Evolutionary conservation across 306 rosid genomes (phyloP).

Genomic region (Alnus rubra): DNA sequence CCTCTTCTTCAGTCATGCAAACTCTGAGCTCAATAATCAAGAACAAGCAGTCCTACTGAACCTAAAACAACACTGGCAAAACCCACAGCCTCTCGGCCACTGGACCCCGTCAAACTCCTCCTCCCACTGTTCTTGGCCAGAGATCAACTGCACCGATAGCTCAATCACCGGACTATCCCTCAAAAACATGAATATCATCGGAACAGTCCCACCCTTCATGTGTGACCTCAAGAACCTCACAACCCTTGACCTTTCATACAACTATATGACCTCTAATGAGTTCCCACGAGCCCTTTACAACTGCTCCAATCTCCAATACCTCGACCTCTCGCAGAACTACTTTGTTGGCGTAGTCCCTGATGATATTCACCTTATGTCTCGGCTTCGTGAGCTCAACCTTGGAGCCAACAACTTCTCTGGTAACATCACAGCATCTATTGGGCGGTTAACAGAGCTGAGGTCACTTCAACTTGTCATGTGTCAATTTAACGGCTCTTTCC

Average conservation of each 20-base stretch:
- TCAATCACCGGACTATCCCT: constrained; percentile 44
- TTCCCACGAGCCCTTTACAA: constrained; percentile 53
- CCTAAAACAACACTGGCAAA: constrained; percentile 39
- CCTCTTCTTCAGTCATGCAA: constrained; percentile 24
- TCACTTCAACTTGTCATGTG: constrained; percentile 25
- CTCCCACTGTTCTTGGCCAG: constrained; percentile 60
- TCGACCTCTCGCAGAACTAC: constrained; percentile 51
- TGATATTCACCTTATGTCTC: constrained; percentile 40
- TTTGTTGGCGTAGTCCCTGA: constrained; percentile 51
- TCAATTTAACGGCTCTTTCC: constrained; percentile 48
- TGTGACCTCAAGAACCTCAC: constrained; percentile 70
- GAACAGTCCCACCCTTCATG: constrained; percentile 53
- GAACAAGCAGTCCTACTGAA: constrained; percentile 48
- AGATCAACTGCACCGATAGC: constrained; percentile 45
- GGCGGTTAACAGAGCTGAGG: constrained; percentile 42
- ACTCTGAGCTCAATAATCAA: constrained; percentile 43
- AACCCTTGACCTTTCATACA: constrained; percentile 33
- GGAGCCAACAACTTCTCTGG: constrained; percentile 50
- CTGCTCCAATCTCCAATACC: constrained; percentile 49
- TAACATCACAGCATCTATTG: constrained; percentile 52
- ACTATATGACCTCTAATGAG: constrained; percentile 36
- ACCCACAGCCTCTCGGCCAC: constrained; percentile 39
- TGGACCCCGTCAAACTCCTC: constrained; percentile 45
- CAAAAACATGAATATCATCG: constrained; percentile 2
- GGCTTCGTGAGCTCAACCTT: constrained; percentile 44